Evolutionary conservation across 208 protist species (phyloP).

Genomic region (Crithidia fasciculata): DNA sequence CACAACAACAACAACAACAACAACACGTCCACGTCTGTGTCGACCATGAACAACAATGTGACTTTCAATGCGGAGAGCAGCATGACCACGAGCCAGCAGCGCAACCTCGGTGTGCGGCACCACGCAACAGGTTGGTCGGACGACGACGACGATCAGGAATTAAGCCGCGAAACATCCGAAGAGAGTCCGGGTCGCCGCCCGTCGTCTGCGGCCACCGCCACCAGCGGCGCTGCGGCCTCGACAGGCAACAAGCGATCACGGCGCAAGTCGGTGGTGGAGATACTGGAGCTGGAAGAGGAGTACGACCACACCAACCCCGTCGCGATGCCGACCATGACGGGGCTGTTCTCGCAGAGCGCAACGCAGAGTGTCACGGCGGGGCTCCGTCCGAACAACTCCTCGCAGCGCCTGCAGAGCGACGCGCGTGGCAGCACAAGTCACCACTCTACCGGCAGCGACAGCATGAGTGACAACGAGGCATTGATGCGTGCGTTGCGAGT

Average conservation of each 20-base stretch:
- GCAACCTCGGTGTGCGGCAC: not conserved
- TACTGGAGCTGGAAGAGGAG: slow-evolving; percentile 25
- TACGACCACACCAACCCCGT: slow-evolving; percentile 12
- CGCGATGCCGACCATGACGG: slow-evolving; percentile 4
- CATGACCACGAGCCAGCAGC: not conserved
- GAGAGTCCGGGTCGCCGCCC: slow-evolving; percentile 11
- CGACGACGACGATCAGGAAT: slow-evolving; percentile 10
- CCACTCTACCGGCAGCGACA: too few relatives aligned
- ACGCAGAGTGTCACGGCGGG: not conserved
- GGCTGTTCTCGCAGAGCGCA: not conserved
- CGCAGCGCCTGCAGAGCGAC: slow-evolving; percentile 1
- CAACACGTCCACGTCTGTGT: too few relatives aligned
- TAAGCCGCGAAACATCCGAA: not conserved
- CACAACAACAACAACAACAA: too few relatives aligned
- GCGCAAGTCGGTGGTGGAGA: slow-evolving; percentile 23
- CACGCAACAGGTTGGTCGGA: slow-evolving; percentile 9
- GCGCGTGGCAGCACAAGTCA: not conserved
- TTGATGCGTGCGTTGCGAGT: slow-evolving; percentile 22
- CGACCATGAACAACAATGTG: not conserved
- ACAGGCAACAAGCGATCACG: not conserved
- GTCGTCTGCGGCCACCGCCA: not conserved
- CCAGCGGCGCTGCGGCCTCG: not conserved
- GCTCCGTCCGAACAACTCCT: not conserved
- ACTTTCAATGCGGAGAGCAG: slow-evolving; percentile 6
- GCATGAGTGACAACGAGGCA: not conserved